These are phyloP conservation scores for Diaporthe citriasiana DNA, from an alignment of 2,329 filamentous ascomycete species.

Conservation along the genomic window DNA sequence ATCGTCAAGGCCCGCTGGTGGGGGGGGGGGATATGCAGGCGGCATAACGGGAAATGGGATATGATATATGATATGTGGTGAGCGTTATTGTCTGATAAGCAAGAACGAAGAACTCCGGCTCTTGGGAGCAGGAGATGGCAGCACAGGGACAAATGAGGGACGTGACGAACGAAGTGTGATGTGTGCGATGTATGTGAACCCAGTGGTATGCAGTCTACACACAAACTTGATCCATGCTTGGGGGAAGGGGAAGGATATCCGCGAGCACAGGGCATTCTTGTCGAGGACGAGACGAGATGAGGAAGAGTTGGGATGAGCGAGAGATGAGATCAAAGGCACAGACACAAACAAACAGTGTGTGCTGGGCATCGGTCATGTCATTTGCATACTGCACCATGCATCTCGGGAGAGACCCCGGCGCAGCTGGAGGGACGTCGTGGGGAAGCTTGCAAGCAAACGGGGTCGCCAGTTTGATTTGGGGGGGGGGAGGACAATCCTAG, in stretches of 20 bases:
- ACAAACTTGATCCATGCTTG: not conserved
- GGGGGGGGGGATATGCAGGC: not conserved
- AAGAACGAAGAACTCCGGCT: not conserved
- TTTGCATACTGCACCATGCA: conserved; percentile 4
- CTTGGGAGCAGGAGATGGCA: not conserved
- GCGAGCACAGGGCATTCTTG: conserved; percentile 20
- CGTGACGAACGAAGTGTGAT: not conserved
- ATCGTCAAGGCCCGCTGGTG: not conserved
- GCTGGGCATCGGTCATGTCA: not conserved
- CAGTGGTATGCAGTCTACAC: not conserved
- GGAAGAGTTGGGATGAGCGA: conserved; percentile 4
- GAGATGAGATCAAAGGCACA: conserved; percentile 2
- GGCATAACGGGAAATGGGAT: too few relatives aligned
- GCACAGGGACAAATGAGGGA: not conserved
- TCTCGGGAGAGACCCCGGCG: conserved; percentile 2
- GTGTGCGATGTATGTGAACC: not conserved
- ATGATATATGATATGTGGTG: not conserved
- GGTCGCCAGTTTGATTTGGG: not conserved
- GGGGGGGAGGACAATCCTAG: not conserved
- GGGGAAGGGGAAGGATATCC: not conserved
- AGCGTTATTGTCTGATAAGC: not conserved
- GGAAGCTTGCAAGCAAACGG: conserved; percentile 8
- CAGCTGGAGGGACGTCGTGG: conserved; percentile 26
- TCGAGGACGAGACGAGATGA: conserved; percentile 24
- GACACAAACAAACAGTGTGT: conserved; percentile 1